Percentiles rank a stretch among this genome's conserved stretches.
Conservation (phyloP, 2,329 filamentous ascomycete genomes). For the Aureobasidium sp. region DNA sequence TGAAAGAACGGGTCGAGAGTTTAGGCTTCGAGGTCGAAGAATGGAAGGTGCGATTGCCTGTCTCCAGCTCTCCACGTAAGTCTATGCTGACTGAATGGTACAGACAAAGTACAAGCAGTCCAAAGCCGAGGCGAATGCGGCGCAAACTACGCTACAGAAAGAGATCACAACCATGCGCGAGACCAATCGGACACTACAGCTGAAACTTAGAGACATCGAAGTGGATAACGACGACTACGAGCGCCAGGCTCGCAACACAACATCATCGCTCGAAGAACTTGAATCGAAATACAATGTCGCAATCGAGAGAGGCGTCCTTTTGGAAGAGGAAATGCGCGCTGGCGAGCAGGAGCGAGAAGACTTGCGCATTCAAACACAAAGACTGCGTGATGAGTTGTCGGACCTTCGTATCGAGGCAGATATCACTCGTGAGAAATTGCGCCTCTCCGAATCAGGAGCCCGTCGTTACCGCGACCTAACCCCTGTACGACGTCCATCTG, state of each 20-base stretch:
- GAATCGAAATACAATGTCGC: slow-evolving; percentile 95
- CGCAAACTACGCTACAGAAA: slow-evolving; percentile 82
- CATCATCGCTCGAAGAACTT: slow-evolving; percentile 90
- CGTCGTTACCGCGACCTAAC: neutral
- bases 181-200: slow-evolving; percentile 67
- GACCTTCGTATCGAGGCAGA: slow-evolving; percentile 94
- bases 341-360: slow-evolving; percentile 87
- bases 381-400: slow-evolving; percentile 79
- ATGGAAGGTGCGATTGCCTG: slow-evolving; percentile 73
- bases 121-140: slow-evolving; percentile 75
- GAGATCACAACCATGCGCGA: slow-evolving; percentile 91
- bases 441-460: slow-evolving; percentile 48
- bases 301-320: slow-evolving; percentile 83
- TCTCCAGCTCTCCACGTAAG: neutral
- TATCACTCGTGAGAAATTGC: slow-evolving; percentile 88
- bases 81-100: slow-evolving; percentile 14
- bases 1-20: slow-evolving; percentile 80
- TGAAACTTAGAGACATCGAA: slow-evolving; percentile 86
- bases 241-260: slow-evolving; percentile 88
- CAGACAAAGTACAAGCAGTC: slow-evolving; percentile 95
- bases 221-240: slow-evolving; percentile 98
- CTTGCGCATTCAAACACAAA: slow-evolving; percentile 82
- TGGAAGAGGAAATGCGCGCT: slow-evolving; percentile 88
- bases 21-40: slow-evolving; percentile 88
- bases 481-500: slow-evolving; percentile 17